A percentile compares a stretch with the other conserved stretches of the same genome.
These are phyloP conservation scores for Chamaecrista fasciculata DNA, from an alignment of 306 rosid genomes.

Conservation along the genomic window DNA sequence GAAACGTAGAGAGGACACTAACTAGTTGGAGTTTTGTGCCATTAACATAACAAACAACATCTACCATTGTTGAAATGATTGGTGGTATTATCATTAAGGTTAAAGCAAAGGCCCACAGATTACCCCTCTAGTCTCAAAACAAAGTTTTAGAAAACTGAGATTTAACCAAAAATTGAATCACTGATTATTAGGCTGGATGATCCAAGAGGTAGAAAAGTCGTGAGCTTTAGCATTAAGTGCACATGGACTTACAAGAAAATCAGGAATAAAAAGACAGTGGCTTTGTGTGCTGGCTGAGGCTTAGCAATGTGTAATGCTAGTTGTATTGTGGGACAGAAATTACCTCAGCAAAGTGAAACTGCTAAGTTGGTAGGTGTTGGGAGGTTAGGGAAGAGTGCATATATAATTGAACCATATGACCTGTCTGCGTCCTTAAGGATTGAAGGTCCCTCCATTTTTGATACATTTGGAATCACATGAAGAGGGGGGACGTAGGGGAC, in stretches of 20 bases:
- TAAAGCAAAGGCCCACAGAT: conserved; percentile 4
- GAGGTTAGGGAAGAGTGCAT: conserved; percentile 16
- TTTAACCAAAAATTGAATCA: conserved; percentile 25
- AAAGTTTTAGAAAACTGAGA: conserved; percentile 18
- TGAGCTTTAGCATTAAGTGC: conserved; percentile 19
- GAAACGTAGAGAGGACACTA: conserved; percentile 23
- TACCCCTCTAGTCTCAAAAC: conserved; percentile 20
- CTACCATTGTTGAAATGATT: conserved; percentile 17
- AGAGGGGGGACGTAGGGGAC: background rate
- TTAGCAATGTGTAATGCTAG: conserved; percentile 20
- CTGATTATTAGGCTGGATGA: conserved; percentile 29
- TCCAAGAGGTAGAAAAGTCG: conserved; percentile 28
- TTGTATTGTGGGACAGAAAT: background rate
- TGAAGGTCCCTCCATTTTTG: conserved; percentile 32
- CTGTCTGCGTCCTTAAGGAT: conserved; percentile 33
- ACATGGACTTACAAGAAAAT: conserved; percentile 28
- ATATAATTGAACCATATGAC: conserved; percentile 26
- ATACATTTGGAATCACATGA: conserved; percentile 26
- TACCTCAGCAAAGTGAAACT: background rate
- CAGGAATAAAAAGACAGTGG: background rate
- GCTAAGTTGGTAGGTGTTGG: conserved; percentile 22
- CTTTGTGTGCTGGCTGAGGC: background rate
- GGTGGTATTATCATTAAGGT: conserved; percentile 10
- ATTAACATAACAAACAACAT: conserved; percentile 19
- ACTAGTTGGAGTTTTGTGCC: conserved; percentile 26